A percentile compares a stretch with the other conserved stretches of the same genome.
phyloP scores from a whole-genome alignment of 352 stramenopile genomes.

The Globisporangium nagaii region DNA sequence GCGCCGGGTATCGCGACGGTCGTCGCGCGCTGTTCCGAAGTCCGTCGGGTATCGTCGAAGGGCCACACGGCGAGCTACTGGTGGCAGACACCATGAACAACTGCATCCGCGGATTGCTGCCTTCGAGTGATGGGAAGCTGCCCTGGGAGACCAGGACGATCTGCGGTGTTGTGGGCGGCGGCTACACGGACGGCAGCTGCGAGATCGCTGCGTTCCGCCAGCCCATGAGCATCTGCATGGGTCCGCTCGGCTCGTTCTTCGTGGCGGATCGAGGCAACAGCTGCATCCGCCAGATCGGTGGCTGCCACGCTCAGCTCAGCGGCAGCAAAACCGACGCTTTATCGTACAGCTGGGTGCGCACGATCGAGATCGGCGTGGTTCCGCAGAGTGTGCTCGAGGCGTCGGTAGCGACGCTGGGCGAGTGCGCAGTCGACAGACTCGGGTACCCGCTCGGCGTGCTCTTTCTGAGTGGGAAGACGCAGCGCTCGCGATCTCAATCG shows the following conservation, averaged over 20 bases:
- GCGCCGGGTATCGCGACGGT: conserved; percentile 26
- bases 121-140: conserved; percentile 2
- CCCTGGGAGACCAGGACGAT: conserved; percentile 24
- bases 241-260: conserved; percentile 25
- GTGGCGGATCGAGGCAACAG: conserved; percentile 35
- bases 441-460: conserved; percentile 10
- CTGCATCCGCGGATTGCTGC: conserved; percentile 33
- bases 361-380: conserved; percentile 26
- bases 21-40: conserved; percentile 33
- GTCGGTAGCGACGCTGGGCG: not conserved
- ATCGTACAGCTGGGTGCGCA: conserved; percentile 30
- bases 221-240: conserved; percentile 26
- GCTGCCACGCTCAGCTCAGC: conserved; percentile 12
- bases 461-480: not conserved
- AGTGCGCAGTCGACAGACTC: conserved; percentile 4
- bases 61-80: conserved; percentile 22
- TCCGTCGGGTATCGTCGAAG: conserved; percentile 26
- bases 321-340: conserved; percentile 9
- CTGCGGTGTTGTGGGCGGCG: conserved; percentile 19
- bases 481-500: not conserved
- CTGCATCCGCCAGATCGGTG: conserved; percentile 37
- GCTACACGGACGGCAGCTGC: conserved; percentile 28
- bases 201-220: conserved; percentile 30
- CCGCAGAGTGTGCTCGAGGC: conserved; percentile 2
- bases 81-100: conserved; percentile 60